A percentile compares a stretch with the other conserved stretches of the same genome.
Evolutionary conservation across 148 eudicot genomes (phyloP).

Genomic region (Rhododendron ovatum): DNA sequence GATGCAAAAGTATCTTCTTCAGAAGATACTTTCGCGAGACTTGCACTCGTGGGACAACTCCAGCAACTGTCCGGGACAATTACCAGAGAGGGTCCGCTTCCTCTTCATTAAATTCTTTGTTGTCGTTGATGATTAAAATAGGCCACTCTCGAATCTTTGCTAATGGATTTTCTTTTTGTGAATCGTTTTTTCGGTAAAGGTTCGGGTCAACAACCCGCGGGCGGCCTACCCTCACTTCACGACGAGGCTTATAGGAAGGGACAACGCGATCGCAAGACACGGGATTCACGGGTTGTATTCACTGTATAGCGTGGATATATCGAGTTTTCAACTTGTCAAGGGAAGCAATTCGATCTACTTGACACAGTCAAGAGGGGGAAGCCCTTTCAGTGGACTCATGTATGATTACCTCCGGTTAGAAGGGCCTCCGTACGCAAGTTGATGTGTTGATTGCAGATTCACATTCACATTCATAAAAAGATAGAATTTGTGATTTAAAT

Average conservation of each 20-base stretch:
- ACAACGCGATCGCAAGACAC: conserved; percentile 62
- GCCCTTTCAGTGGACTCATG: conserved; percentile 43
- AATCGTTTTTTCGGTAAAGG: conserved; percentile 12
- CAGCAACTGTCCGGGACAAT: too few relatives aligned
- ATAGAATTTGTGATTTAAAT: background rate
- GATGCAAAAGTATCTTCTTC: too few relatives aligned
- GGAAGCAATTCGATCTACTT: conserved; percentile 45
- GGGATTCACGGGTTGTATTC: conserved; percentile 58
- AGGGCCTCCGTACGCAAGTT: conserved; percentile 30
- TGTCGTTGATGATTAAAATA: too few relatives aligned
- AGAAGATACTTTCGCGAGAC: too few relatives aligned
- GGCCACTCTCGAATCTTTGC: too few relatives aligned
- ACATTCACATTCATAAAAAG: background rate
- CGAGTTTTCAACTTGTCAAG: conserved; percentile 21
- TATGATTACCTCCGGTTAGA: conserved; percentile 63
- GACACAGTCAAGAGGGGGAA: conserved; percentile 31
- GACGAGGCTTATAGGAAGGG: conserved; percentile 39
- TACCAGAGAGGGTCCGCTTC: too few relatives aligned
- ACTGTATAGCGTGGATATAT: conserved; percentile 30
- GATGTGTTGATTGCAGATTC: background rate
- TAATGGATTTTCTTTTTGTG: background rate
- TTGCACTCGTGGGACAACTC: too few relatives aligned
- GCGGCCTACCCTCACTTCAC: conserved; percentile 26
- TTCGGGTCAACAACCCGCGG: conserved; percentile 43
- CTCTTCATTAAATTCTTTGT: too few relatives aligned